Percentiles rank a stretch among this genome's conserved stretches.
Conservation (phyloP, 2,329 filamentous ascomycete genomes). For the Cordyceps tenuipes region DNA sequence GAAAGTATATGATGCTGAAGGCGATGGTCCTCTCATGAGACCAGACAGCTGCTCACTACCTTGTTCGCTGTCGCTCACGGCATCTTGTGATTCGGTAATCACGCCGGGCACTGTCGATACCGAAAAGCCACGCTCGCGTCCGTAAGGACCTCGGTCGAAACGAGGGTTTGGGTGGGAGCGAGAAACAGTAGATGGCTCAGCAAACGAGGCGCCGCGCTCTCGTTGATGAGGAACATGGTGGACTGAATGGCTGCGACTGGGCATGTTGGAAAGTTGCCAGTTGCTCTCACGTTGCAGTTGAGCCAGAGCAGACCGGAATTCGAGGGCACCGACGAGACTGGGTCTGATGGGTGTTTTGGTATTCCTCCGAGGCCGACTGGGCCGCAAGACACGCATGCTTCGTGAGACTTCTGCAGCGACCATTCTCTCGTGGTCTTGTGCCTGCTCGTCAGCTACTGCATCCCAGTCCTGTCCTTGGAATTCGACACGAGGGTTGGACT, state of each 20-base stretch:
- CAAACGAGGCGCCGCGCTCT: constrained; percentile 22
- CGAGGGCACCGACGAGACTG: constrained; percentile 84
- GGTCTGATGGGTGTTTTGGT: constrained; percentile 82
- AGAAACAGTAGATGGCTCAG: constrained; percentile 14
- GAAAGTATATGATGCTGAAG: constrained; percentile 26
- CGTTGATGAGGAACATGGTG: constrained; percentile 19
- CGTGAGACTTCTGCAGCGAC: constrained; percentile 77
- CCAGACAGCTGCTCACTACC: neutral
- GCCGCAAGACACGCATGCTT: constrained; percentile 82
- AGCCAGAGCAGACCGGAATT: constrained; percentile 87
- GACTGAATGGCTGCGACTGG: constrained; percentile 47
- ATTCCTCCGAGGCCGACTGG: constrained; percentile 55
- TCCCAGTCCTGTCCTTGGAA: constrained; percentile 33
- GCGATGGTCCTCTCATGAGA: constrained; percentile 15
- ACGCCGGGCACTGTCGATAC: neutral
- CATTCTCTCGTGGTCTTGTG: constrained; percentile 49
- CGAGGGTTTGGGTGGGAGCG: neutral
- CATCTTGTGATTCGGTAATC: constrained; percentile 1
- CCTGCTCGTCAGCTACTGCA: constrained; percentile 36
- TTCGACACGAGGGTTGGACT: constrained; percentile 40
- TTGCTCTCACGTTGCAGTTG: constrained; percentile 77
- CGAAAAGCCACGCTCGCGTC: constrained; percentile 8
- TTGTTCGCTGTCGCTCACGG: neutral
- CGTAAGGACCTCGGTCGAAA: constrained; percentile 5
- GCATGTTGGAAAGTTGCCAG: constrained; percentile 60